These are phyloP conservation scores for Calycina herbarum DNA, from an alignment of 2,329 filamentous ascomycete genomes.

Conservation along the genomic window DNA sequence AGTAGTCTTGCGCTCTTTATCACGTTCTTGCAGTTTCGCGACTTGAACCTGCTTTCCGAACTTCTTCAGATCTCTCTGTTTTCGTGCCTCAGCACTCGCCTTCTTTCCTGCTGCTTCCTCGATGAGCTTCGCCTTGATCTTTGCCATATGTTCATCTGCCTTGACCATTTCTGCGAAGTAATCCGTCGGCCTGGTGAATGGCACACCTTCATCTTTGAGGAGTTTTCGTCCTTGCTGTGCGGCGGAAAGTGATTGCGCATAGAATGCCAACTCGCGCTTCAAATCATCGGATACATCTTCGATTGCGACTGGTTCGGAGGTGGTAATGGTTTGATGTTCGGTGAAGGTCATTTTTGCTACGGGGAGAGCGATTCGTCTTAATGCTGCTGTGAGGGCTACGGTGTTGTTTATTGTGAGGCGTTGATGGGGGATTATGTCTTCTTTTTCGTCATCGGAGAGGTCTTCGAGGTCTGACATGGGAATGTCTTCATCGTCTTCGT, in stretches of 20 bases:
- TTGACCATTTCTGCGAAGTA: slow-evolving; percentile 99
- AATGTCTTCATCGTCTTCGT: slow-evolving; percentile 82
- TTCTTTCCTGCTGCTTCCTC: slow-evolving; percentile 93
- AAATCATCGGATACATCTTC: slow-evolving; percentile 88
- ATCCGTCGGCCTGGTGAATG: slow-evolving; percentile 86
- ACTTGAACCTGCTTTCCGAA: slow-evolving; percentile 98
- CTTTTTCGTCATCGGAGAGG: slow-evolving; percentile 73
- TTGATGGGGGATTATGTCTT: slow-evolving; percentile 86
- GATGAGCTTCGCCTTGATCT: slow-evolving; percentile 88
- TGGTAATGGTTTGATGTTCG: slow-evolving; percentile 76
- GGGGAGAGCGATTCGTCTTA: slow-evolving; percentile 76
- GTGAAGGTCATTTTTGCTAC: slow-evolving; percentile 73
- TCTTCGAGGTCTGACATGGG: slow-evolving; percentile 85
- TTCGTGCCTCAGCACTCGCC: slow-evolving; percentile 85
- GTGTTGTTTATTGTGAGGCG: slow-evolving; percentile 98
- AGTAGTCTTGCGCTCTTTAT: slow-evolving; percentile 88
- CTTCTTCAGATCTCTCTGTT: slow-evolving; percentile 94
- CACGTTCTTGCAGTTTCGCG: slow-evolving; percentile 90
- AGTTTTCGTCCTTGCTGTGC: slow-evolving; percentile 70
- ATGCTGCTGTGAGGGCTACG: slow-evolving; percentile 74
- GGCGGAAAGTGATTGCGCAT: slow-evolving; percentile 82
- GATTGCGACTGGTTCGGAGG: slow-evolving; percentile 68
- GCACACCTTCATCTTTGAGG: slow-evolving; percentile 77
- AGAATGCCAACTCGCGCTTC: slow-evolving; percentile 88
- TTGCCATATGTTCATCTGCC: slow-evolving; percentile 96